Conservation (phyloP, 495 filamentous ascomycete genomes). For the Chaetomidium leptoderma region DNA sequence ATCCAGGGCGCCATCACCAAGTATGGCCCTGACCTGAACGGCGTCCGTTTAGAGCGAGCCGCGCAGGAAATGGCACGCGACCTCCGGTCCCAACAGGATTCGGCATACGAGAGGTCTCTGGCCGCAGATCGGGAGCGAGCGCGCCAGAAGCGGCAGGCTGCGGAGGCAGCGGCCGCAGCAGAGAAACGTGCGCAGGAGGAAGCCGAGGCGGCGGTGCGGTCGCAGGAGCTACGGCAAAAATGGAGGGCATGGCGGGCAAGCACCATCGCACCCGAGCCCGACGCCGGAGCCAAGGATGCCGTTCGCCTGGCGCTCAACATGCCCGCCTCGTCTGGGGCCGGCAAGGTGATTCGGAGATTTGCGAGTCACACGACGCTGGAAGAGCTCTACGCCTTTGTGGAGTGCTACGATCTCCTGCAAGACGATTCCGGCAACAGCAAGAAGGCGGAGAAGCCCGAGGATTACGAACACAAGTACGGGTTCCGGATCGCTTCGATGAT, state of each 20-base stretch:
- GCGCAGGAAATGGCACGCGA: slow-evolving; percentile 73
- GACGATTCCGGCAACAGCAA: slow-evolving; percentile 35
- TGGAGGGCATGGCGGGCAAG: slow-evolving; percentile 80
- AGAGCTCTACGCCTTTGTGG: slow-evolving; percentile 93
- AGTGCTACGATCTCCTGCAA: slow-evolving; percentile 71
- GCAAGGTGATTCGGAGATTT: slow-evolving; percentile 71
- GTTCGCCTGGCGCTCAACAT: slow-evolving; percentile 82
- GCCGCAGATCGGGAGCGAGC: slow-evolving; percentile 82
- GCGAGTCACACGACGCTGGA: slow-evolving; percentile 61
- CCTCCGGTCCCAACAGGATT: slow-evolving; percentile 78
- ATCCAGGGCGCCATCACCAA: slow-evolving; percentile 65
- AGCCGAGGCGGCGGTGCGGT: slow-evolving; percentile 57
- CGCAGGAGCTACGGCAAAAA: slow-evolving; percentile 54
- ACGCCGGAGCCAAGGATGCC: slow-evolving; percentile 55
- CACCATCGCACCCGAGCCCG: slow-evolving; percentile 64
- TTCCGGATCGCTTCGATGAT: slow-evolving; percentile 80
- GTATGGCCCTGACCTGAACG: slow-evolving; percentile 63
- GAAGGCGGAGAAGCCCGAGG: slow-evolving; percentile 52
- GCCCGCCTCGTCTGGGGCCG: slow-evolving; percentile 55
- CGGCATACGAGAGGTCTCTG: slow-evolving; percentile 85
- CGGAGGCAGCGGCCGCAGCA: slow-evolving; percentile 59
- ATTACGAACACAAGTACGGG: slow-evolving; percentile 70
- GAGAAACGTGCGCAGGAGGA: slow-evolving; percentile 53
- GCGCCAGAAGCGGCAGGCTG: slow-evolving; percentile 66
- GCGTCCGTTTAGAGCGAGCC: slow-evolving; percentile 61